These are phyloP conservation scores for Globisporangium ultimum DNA, from an alignment of 352 stramenopile species.

Conservation along the genomic window DNA sequence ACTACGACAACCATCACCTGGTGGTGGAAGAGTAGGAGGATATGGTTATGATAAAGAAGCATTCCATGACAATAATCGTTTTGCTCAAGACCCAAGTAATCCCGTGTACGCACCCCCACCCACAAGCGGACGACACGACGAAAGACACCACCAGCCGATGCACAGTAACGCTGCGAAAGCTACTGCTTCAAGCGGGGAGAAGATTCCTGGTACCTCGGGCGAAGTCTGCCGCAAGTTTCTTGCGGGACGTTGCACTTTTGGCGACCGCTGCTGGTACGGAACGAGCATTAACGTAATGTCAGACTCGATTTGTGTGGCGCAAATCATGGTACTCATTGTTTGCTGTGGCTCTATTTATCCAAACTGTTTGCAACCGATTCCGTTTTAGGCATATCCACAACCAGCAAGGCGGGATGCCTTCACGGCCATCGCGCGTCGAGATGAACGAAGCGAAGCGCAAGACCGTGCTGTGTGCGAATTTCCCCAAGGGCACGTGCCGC, in stretches of 20 bases:
- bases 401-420: constrained; percentile 7
- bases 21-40: constrained; percentile 1
- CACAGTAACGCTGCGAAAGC: background rate
- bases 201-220: constrained; percentile 35
- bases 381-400: constrained; percentile 57
- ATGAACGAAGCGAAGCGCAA: constrained; percentile 54
- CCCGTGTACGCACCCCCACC: background rate
- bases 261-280: constrained; percentile 80
- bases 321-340: constrained; percentile 3
- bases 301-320: constrained; percentile 13
- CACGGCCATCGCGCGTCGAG: constrained; percentile 23
- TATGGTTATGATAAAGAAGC: constrained; percentile 11
- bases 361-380: constrained; percentile 10
- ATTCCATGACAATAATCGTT: constrained; percentile 14
- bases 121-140: constrained; percentile 5
- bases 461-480: constrained; percentile 78
- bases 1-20: constrained; percentile 4
- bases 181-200: constrained; percentile 14
- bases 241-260: constrained; percentile 64
- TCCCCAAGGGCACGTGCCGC: constrained; percentile 62
- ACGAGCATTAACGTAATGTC: constrained; percentile 4
- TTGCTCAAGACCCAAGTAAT: constrained; percentile 2
- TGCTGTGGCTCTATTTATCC: background rate
- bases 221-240: constrained; percentile 80
- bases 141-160: background rate